Conservation (phyloP, 1,284 basidiomycete species). For the Tilletia indica region DNA sequence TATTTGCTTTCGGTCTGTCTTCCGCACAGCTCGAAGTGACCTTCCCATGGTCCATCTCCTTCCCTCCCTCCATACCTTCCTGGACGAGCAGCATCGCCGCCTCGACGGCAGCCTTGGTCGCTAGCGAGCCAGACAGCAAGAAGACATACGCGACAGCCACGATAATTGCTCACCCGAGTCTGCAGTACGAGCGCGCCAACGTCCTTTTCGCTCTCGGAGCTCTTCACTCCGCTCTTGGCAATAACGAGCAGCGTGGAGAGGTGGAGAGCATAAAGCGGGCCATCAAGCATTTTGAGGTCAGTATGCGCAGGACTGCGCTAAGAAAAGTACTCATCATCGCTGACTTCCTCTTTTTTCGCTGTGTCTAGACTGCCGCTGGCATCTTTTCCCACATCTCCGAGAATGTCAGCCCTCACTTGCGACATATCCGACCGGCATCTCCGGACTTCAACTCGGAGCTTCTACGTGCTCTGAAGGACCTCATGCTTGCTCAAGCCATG, state of each 20-base stretch:
- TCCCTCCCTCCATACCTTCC: conserved; percentile 33
- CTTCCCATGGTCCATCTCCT: conserved; percentile 46
- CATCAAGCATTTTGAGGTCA: conserved; percentile 37
- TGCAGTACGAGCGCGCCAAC: conserved; percentile 43
- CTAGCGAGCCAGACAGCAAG: conserved; percentile 20
- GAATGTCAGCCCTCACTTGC: conserved; percentile 27
- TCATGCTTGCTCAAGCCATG: conserved; percentile 91
- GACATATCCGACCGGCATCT: conserved; percentile 22
- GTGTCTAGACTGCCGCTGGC: conserved; percentile 33
- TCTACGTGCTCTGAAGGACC: conserved; percentile 68
- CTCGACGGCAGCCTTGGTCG: conserved; percentile 30
- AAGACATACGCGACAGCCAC: conserved; percentile 30
- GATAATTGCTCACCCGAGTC: conserved; percentile 37
- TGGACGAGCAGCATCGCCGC: conserved; percentile 28
- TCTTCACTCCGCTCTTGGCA: conserved; percentile 39
- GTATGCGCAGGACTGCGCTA: neutral
- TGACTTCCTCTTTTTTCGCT: neutral
- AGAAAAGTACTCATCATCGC: neutral
- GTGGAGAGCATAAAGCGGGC: conserved; percentile 50
- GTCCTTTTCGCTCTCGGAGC: conserved; percentile 40
- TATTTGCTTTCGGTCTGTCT: neutral
- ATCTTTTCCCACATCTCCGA: conserved; percentile 35
- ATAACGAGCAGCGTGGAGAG: conserved; percentile 37
- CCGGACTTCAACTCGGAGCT: conserved; percentile 61
- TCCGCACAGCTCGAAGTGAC: conserved; percentile 30